Evolutionary conservation across 768 basidiomycete species (phyloP), one percentile per base, ranked within the genome.

Genomic region (Boletus reticulatus): DNA sequence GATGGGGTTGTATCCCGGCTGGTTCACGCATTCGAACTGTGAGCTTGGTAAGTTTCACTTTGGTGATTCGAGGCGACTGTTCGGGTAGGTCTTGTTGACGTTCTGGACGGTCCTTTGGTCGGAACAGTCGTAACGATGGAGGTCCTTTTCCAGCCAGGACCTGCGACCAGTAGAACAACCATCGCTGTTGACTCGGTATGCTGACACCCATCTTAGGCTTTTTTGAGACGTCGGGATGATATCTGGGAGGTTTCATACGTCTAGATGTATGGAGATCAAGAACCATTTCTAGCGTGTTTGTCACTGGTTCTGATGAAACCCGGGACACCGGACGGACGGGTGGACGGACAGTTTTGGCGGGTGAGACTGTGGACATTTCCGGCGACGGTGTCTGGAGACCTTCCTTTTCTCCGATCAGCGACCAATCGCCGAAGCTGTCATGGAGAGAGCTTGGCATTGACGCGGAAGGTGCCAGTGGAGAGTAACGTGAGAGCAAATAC

Each of bases 131-230:
- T 48, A 86, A 68, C 24, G 78, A 75, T 3, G 69, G 56, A 5
- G 86, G 87, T 0, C 77, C 83, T 39, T 80, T 79, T 45, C 79
- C 74, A 4, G 80, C 74, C 16, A 89, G 75, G n/a, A 86, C 65
- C 12, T 84, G 75, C 0, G 84, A 82, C 88, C 88, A 94, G 65
- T 93, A 94, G 60, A 82, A 79, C 6, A 94, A 73, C 78, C 85
- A 92, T 19, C 92, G 83, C 3, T 84, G 79, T 68, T 93, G 92
- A 54, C 86, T 88, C 0, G 91, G 87, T 60, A 93, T 93, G 58
- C 85, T 88, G 42, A 92, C 86, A 12, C 87, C 87, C 80, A 84
- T 65, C 74, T 77, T 57, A 58, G 52, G 55, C 72, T 75, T 61
- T 70, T 67, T 41, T 58, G 8, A 67, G 53, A 20, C 69, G 72